Conservation (phyloP, 2,329 filamentous ascomycete genomes). For the Fusarium sp. region DNA sequence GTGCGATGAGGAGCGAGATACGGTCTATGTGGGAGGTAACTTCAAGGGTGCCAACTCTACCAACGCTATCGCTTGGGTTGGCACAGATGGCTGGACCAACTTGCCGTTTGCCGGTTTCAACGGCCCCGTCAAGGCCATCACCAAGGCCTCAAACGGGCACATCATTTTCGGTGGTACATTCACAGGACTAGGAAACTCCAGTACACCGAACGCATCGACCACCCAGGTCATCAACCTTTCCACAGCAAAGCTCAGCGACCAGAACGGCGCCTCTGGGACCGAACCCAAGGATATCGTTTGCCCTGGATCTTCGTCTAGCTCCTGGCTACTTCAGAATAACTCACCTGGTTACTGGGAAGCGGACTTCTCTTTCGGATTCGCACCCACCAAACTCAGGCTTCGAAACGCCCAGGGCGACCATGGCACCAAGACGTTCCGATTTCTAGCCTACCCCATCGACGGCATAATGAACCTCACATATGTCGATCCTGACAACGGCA, state of each 20-base stretch:
- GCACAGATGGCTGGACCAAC: constrained; percentile 76
- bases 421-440: constrained; percentile 89
- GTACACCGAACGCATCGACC: constrained; percentile 72
- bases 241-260: constrained; percentile 77
- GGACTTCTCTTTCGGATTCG: constrained; percentile 83
- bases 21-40: constrained; percentile 91
- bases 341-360: constrained; percentile 86
- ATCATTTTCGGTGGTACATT: constrained; percentile 94
- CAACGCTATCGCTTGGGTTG: constrained; percentile 88
- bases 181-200: constrained; percentile 85
- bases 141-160: constrained; percentile 81
- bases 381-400: constrained; percentile 86
- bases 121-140: constrained; percentile 87
- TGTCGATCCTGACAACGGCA: constrained; percentile 76
- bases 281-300: constrained; percentile 87
- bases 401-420: constrained; percentile 89
- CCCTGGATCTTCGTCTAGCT: constrained; percentile 74
- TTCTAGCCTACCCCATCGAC: constrained; percentile 83
- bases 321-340: constrained; percentile 81
- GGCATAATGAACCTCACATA: constrained; percentile 98
- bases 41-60: constrained; percentile 85
- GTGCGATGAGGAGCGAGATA: constrained; percentile 80
- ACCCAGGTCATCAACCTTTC: constrained; percentile 86
- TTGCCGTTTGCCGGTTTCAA: constrained; percentile 95
- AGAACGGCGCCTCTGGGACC: constrained; percentile 67